Conservation (phyloP, 257 asterid genomes). For the Linderniella brevidens region DNA sequence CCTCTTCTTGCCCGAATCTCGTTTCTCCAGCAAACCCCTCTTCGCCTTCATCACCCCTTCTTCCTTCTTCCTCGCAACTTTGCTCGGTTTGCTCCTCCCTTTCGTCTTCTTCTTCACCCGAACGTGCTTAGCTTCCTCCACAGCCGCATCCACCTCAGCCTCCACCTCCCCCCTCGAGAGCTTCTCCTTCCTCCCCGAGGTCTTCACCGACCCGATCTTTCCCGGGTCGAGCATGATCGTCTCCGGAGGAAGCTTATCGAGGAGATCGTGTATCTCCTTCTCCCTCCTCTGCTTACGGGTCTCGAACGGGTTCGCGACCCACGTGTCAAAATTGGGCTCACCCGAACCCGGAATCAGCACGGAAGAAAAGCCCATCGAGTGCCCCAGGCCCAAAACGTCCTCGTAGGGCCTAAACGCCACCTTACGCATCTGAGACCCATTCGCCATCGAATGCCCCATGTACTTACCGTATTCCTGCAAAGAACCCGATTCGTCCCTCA, state of each 20-base stretch:
- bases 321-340: constrained; percentile 79
- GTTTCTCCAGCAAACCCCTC: constrained; percentile 41
- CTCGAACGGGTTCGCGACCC: constrained; percentile 86
- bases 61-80: constrained; percentile 53
- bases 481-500: constrained; percentile 43
- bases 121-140: constrained; percentile 37
- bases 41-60: constrained; percentile 52
- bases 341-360: constrained; percentile 67
- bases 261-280: constrained; percentile 72
- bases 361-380: constrained; percentile 86
- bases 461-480: constrained; percentile 38
- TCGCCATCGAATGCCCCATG: constrained; percentile 63
- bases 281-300: constrained; percentile 74
- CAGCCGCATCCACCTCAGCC: constrained; percentile 51
- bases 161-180: constrained; percentile 35
- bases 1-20: constrained; percentile 24
- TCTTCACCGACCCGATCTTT: constrained; percentile 64
- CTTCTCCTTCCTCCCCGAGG: constrained; percentile 35
- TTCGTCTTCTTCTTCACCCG: constrained; percentile 63
- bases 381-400: constrained; percentile 82
- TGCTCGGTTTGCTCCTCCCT: constrained; percentile 84
- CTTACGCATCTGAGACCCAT: constrained; percentile 65
- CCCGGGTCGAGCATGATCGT: constrained; percentile 91
- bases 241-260: constrained; percentile 92
- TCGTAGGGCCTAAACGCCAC: constrained; percentile 69